Percentiles rank a stretch among this genome's conserved stretches.
Conservation (phyloP, 768 basidiomycete species). For the Lactifluus echinatus region DNA sequence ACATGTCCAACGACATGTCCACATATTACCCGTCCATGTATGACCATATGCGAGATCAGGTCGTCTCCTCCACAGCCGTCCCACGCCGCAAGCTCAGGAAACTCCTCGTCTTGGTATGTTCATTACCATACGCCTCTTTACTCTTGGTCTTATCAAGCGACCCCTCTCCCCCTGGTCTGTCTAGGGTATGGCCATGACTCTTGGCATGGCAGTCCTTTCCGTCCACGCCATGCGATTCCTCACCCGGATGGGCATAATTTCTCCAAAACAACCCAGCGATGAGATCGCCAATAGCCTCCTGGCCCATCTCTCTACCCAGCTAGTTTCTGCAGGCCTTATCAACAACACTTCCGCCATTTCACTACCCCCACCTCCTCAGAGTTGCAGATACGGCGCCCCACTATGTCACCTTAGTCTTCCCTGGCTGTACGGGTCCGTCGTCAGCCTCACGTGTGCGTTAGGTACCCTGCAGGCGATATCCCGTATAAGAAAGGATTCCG, state of each 20-base stretch:
- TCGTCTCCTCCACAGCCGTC: not conserved
- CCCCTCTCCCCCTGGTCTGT: not conserved
- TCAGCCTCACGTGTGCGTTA: slow-evolving; percentile 13
- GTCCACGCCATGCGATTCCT: slow-evolving; percentile 14
- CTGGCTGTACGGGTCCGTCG: slow-evolving; percentile 11
- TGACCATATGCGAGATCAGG: slow-evolving; percentile 3
- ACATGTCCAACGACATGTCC: slow-evolving; percentile 9
- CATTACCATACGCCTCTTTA: not conserved
- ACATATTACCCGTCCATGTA: slow-evolving; percentile 13
- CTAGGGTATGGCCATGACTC: slow-evolving; percentile 15
- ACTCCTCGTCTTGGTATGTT: slow-evolving; percentile 11
- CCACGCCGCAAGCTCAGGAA: slow-evolving; percentile 15
- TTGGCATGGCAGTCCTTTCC: slow-evolving; percentile 14
- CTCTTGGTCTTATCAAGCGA: not conserved
- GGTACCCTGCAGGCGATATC: slow-evolving; percentile 5
- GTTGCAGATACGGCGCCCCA: slow-evolving; percentile 5
- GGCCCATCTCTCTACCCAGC: slow-evolving; percentile 2
- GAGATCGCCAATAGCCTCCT: slow-evolving; percentile 8
- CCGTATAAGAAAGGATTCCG: slow-evolving; percentile 8
- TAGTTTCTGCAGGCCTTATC: slow-evolving; percentile 7
- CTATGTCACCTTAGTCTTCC: slow-evolving; percentile 16
- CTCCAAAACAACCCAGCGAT: not conserved
- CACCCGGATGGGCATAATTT: slow-evolving; percentile 1
- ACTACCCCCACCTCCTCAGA: slow-evolving; percentile 4
- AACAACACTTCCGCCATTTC: slow-evolving; percentile 1